These are phyloP conservation scores for Solanum piurae DNA, from an alignment of 257 asterid genomes.

Conservation along the genomic window DNA sequence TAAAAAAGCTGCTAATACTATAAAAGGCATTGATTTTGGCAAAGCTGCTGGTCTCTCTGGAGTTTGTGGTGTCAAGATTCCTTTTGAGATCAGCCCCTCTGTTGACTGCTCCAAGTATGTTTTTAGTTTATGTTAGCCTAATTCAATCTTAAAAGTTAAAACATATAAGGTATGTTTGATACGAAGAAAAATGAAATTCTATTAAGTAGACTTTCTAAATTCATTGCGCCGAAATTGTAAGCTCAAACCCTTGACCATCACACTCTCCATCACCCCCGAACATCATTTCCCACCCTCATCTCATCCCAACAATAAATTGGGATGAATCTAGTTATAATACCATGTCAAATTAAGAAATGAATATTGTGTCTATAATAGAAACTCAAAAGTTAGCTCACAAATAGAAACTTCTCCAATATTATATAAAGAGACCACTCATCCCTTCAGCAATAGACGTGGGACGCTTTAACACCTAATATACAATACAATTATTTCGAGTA, in stretches of 20 bases:
- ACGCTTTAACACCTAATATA: neutral
- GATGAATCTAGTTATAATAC: neutral
- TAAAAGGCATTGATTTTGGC: neutral
- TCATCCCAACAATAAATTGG: neutral
- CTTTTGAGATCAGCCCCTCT: constrained; percentile 4
- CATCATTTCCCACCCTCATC: neutral
- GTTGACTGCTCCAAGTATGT: constrained; percentile 11
- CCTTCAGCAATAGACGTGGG: neutral
- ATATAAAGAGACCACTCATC: neutral
- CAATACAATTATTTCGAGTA: neutral
- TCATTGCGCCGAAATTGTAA: neutral
- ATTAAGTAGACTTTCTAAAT: too few species aligned
- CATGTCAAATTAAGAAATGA: neutral
- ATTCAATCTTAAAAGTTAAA: neutral
- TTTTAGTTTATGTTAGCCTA: neutral
- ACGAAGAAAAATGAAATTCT: neutral
- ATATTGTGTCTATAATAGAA: neutral
- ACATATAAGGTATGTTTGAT: too few species aligned
- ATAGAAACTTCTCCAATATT: rapidly evolving
- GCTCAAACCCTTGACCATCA: neutral
- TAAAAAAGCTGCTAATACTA: neutral
- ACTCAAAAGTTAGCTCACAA: neutral
- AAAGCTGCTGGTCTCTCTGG: constrained; percentile 2
- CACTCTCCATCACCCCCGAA: neutral
- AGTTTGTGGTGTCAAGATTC: constrained; percentile 2